These are phyloP conservation scores for Cyclotella kingstonii DNA, from an alignment of 108 stramenopile species.

Conservation along the genomic window DNA sequence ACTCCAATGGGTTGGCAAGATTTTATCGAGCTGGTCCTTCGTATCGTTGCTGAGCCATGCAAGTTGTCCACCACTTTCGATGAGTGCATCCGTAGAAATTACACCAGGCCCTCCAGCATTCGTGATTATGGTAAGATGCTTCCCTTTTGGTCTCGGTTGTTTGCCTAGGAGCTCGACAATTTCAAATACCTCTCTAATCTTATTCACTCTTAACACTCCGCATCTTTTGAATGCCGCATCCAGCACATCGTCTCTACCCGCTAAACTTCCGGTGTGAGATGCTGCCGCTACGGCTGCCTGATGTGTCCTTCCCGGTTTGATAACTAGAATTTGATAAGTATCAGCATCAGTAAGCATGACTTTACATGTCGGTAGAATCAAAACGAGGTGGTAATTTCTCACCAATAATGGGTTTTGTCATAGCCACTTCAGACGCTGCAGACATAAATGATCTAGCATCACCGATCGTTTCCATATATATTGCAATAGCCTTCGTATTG, in stretches of 20 bases:
- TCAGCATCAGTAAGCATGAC: too few species aligned
- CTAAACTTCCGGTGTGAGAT: constrained; percentile 35
- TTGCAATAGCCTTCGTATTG: constrained; percentile 37
- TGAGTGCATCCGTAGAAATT: constrained; percentile 33
- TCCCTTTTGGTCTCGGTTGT: constrained; percentile 34
- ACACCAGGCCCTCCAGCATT: constrained; percentile 47
- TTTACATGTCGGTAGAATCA: too few species aligned
- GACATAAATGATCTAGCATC: constrained; percentile 46
- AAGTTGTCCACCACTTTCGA: constrained; percentile 32
- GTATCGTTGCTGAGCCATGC: constrained; percentile 38
- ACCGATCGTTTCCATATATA: constrained; percentile 42
- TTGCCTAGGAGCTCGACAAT: constrained; percentile 41
- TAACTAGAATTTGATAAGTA: too few species aligned
- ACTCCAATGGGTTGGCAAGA: constrained; percentile 31
- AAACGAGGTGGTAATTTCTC: too few species aligned
- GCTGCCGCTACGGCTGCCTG: constrained; percentile 30
- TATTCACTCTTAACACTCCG: constrained; percentile 36
- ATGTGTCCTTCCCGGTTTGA: constrained; percentile 34
- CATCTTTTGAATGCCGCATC: constrained; percentile 40
- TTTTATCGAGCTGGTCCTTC: constrained; percentile 21
- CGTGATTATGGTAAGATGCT: constrained; percentile 36
- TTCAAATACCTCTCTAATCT: constrained; percentile 43
- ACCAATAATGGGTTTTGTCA: constrained; percentile 45
- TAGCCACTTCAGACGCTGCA: constrained; percentile 34
- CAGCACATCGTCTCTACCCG: constrained; percentile 37